Evolutionary conservation across 352 stramenopile species (phyloP), one percentile per base, ranked within the genome.

Genomic region (Phytopythium litorale): DNA sequence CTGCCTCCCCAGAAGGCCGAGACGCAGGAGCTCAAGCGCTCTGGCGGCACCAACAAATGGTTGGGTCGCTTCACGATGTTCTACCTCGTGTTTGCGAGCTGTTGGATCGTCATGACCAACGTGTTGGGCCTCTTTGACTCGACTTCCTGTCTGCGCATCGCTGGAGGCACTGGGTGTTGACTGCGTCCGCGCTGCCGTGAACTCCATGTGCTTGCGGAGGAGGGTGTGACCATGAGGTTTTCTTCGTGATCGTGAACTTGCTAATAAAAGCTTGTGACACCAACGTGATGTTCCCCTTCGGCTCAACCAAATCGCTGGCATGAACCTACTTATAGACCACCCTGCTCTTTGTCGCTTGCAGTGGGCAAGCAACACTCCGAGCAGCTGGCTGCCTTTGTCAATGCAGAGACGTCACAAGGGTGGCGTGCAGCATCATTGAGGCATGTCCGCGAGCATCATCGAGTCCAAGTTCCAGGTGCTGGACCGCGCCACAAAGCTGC

Each of bases 381-480:
- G 4, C 38, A 3, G 25, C 25, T 28, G 38, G n/a, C 11, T n/a
- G 42, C 42, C 18, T 48, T 25, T 18, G 6, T 8, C 7, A 25
- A 19, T 25, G 18, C 42, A 48, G 4, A 12, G 15, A 4, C 38
- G 38, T 43, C 38, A 43, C 38, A 4, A 30, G 45, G 7, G 21
- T 18, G 21, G 33, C 48, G 48, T 54, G 15, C 21, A 13, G 49
- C 1, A 16, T 28, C 12, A 23, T 21, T 18, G 6, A 33, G 15
- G 16, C 50, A 88, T 89, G 80, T 89, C 80, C 23, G 84, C 70
- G 11, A 79, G 72, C 48, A 75, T 88, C 50, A 81, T 89, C 40
- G 80, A 89, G 59, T 76, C 76, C 45, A 88, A 88, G 59, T 89
- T 88, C 63, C 76, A 82, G 60, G 66, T 73, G 25, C 58, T 89